Evolutionary conservation across 2,329 filamentous ascomycete species (phyloP).

Genomic region (Pleoardoris graminearum): DNA sequence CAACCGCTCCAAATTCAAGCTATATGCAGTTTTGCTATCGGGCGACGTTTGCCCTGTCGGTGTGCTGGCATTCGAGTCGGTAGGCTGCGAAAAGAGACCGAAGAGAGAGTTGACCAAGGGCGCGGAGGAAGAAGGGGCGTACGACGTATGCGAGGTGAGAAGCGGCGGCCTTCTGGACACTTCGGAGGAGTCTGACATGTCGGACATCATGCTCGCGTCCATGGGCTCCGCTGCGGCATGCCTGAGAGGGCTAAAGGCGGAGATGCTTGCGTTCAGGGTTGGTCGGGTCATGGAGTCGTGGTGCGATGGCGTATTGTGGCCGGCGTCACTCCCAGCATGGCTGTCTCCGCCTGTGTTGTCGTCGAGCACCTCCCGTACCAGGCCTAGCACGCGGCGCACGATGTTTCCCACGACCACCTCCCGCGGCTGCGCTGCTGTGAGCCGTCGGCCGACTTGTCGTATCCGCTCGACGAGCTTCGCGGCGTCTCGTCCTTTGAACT

Average conservation of each 20-base stretch:
- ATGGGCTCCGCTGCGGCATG: conserved; percentile 46
- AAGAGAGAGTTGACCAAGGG: conserved; percentile 75
- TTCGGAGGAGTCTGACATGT: conserved; percentile 42
- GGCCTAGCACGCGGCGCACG: conserved; percentile 81
- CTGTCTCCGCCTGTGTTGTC: conserved; percentile 71
- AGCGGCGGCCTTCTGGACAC: conserved; percentile 61
- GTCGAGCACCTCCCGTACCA: conserved; percentile 89
- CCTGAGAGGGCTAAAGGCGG: conserved; percentile 53
- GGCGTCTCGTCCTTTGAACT: conserved; percentile 76
- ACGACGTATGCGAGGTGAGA: conserved; percentile 64
- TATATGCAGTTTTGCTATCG: conserved; percentile 46
- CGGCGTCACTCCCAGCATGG: conserved; percentile 62
- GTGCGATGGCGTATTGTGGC: conserved; percentile 52
- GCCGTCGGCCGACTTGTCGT: conserved; percentile 72
- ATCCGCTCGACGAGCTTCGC: conserved; percentile 79
- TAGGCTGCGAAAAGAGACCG: conserved; percentile 77
- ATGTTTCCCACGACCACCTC: conserved; percentile 96
- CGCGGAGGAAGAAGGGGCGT: conserved; percentile 58
- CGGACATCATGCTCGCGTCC: conserved; percentile 35
- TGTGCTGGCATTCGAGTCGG: conserved; percentile 54
- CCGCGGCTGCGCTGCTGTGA: conserved; percentile 81
- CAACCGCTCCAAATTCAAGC: conserved; percentile 45
- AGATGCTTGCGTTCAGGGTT: conserved; percentile 47
- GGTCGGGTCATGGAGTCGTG: conserved; percentile 45
- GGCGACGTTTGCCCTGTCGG: conserved; percentile 58